phyloP scores from a whole-genome alignment of 2,329 filamentous ascomycete genomes.

The Venturia pyrina region DNA sequence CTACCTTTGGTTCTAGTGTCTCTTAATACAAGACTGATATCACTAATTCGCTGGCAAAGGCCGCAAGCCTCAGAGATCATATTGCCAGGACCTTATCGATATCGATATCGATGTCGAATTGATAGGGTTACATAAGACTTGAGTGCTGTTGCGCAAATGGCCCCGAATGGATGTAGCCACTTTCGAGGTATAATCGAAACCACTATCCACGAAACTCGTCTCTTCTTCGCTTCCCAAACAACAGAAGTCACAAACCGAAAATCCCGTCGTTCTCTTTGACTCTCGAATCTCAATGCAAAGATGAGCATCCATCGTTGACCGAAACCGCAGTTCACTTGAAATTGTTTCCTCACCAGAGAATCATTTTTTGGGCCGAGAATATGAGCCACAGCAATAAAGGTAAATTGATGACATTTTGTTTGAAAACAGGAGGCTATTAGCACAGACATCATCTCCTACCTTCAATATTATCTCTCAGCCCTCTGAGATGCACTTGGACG shows the following conservation, averaged over 20 bases:
- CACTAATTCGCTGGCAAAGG: too few species aligned
- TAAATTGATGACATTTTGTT: neutral
- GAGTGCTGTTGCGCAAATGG: too few species aligned
- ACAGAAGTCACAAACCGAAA: neutral
- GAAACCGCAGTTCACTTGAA: neutral
- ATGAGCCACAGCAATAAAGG: neutral
- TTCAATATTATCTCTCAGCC: neutral
- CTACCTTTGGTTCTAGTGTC: too few species aligned
- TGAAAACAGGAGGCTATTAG: neutral
- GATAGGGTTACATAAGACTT: too few species aligned
- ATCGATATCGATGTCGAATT: too few species aligned
- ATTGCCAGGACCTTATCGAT: too few species aligned
- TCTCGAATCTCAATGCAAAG: neutral
- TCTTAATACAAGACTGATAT: too few species aligned
- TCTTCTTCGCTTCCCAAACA: neutral
- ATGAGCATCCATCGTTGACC: neutral
- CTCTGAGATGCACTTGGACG: neutral
- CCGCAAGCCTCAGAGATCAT: too few species aligned
- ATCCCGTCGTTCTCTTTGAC: neutral
- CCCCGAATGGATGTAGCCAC: too few species aligned
- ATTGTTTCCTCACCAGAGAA: neutral
- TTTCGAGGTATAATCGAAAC: neutral
- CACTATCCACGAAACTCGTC: neutral
- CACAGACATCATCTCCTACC: neutral
- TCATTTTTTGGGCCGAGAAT: neutral